Base-by-base conservation (phyloP, 441 rosid species). In the Hura crepitans region DNA sequence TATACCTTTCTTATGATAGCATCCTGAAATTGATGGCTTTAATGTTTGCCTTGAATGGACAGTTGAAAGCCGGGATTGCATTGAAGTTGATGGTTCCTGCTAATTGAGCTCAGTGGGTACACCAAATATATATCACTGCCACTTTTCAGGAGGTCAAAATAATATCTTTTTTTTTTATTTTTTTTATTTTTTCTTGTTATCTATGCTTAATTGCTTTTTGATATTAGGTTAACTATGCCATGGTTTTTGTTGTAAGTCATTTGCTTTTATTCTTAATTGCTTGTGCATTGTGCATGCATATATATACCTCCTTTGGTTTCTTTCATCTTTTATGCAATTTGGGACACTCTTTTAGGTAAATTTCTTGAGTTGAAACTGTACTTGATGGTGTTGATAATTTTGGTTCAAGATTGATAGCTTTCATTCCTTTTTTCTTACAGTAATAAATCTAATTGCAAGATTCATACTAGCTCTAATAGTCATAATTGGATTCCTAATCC, bases 1-100 rank as follows among this genome's bases (percentile, higher is more conserved):
- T n/a, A n/a, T 20, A 64, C 74, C 77, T 73, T 71, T 79, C 83
- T 53, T 75, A 79, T 65, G 73, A 75, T 7, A 65, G 74, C 43
- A 77, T 77, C 53, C 22, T 63, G 66, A n/a, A 37, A 43, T 30
- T 75, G 62, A 68, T 77, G 77, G 75, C 77, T 46, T 60, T 49
- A 37, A 83, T 83, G 47, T 82, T 82, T 66, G 80, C 43, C 75
- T 77, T 43, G 73, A 66, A 46, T 82, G 85, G 83, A 70, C 79
- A 9, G 33, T 72, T 42, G 76, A 66, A 54, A 77, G 85, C 69
- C 62, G 76, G 77, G 72, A 76, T 75, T 79, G 81, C 50, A 7
- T 74, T 59, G 72, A 51, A 10, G 58, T 5, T 49, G 82, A 79
- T 46, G 43, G 43, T 66, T 31, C 12, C 1, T 79, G 82, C 30